A percentile compares a stretch with the other conserved stretches of the same genome.
These are phyloP conservation scores for Pseudogymnoascus pannorum DNA, from an alignment of 2,329 filamentous ascomycete species.

Conservation along the genomic window DNA sequence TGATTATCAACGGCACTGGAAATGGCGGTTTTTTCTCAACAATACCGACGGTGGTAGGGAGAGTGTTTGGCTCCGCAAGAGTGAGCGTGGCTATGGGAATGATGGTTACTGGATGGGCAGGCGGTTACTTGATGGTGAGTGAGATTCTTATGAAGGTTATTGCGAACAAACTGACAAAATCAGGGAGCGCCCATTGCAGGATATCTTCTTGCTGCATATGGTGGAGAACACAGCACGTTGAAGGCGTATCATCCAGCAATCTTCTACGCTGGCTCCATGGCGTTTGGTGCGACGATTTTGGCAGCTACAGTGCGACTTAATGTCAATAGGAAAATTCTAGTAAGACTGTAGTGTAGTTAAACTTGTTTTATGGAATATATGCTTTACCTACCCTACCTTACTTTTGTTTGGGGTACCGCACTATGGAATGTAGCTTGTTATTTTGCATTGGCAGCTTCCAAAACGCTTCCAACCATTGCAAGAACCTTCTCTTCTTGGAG, in stretches of 20 bases:
- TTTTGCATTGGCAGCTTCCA: not conserved
- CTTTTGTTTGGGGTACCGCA: too few species aligned
- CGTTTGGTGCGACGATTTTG: conserved; percentile 37
- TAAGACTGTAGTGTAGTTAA: conserved; percentile 28
- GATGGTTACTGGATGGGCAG: conserved; percentile 53
- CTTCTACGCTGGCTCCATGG: conserved; percentile 51
- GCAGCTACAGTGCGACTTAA: conserved; percentile 38
- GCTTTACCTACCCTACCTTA: not conserved
- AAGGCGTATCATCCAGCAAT: conserved; percentile 53
- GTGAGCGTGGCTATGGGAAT: conserved; percentile 53
- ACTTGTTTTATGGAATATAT: not conserved
- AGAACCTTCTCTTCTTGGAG: conserved; percentile 85
- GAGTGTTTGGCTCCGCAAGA: conserved; percentile 48
- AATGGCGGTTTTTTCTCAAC: conserved; percentile 59
- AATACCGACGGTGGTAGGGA: conserved; percentile 55
- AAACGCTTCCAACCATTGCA: conserved; percentile 65
- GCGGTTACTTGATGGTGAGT: conserved; percentile 52
- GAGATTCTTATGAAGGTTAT: not conserved
- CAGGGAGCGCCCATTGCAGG: conserved; percentile 53
- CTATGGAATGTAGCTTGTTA: too few species aligned
- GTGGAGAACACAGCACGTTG: conserved; percentile 41
- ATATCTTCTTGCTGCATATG: conserved; percentile 48
- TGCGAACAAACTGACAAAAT: not conserved
- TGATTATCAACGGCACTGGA: conserved; percentile 50
- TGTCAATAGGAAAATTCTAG: conserved; percentile 32